phyloP scores from a whole-genome alignment of 1,284 basidiomycete species.

The Inonotus obliquus region DNA sequence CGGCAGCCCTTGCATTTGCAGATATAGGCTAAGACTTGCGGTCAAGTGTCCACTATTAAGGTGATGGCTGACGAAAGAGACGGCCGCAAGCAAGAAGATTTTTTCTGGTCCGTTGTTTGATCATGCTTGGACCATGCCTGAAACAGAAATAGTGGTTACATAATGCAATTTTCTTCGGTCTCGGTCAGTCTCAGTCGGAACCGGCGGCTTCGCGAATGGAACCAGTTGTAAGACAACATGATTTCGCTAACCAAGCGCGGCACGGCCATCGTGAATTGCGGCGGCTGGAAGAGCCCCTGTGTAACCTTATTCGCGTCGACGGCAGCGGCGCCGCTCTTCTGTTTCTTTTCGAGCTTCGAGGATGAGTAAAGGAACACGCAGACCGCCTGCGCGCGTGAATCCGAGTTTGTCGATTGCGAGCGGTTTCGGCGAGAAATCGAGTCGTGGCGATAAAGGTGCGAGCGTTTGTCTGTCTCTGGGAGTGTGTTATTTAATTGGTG shows the following conservation, averaged over 20 bases:
- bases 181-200: neutral
- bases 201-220: neutral
- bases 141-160: neutral
- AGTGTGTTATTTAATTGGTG: neutral
- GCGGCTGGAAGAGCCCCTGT: neutral
- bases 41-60: neutral
- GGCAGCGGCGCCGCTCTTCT: neutral
- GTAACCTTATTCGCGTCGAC: neutral
- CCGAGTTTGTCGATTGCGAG: neutral
- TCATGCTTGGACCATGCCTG: neutral
- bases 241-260: neutral
- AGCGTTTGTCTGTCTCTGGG: neutral
- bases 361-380: neutral
- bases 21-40: too few species aligned
- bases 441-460: conserved; percentile 5
- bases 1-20: neutral
- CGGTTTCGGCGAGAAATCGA: neutral
- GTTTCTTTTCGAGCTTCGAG: neutral
- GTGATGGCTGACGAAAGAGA: neutral
- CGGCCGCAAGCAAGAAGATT: too few species aligned
- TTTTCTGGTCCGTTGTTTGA: neutral
- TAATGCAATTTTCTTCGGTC: neutral
- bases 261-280: neutral
- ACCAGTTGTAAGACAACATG: neutral
- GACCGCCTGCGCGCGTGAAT: neutral